Base-by-base conservation (phyloP, 257 asterid genomes). In the Coffea eugenioides region DNA sequence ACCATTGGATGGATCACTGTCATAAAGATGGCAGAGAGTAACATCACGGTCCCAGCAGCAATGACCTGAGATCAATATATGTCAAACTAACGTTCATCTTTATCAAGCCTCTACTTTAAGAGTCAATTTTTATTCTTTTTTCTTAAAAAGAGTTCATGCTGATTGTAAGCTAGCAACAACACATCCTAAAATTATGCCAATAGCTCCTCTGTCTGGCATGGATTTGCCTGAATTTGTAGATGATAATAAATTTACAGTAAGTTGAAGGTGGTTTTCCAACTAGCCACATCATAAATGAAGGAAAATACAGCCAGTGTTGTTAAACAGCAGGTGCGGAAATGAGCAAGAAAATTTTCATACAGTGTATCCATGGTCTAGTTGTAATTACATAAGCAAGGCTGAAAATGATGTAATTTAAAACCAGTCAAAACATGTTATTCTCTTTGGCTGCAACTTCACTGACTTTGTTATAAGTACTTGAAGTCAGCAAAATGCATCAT, bases 21-120 rank as follows among this genome's bases (percentile, higher is more conserved):
- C 75, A 86, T 74, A 31, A 89, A 66, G 81, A 91, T 59, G n/a
- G 97, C 88, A 39, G 97, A 91, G 31, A 95, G 79, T 62, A 95
- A 82, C 68, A 87, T 68, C 45, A 83, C 88, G n/a, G 85, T 77
- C 80, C 97, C 91, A 46, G 84, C 82, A 48, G 91, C 87, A 79
- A 88, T 77, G 46, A 80, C 97, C 98, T 95, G 97, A 49, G 76
- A 83, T 74, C 31, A 52, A 79, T 54, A 15, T 23, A 59, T 52
- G 27, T 59, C 48, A 67, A 23, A 73, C 49, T 46, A 59, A 34
- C 77, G 5, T 51, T 43, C 56, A 34, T 41, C 11, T 61, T 34
- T 34, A 62, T 48, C 74, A 61, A n/a, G 23, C 39, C 43, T 45
- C 71, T 11, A 56, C 77, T 39, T 39, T 39, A 4, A 39, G 43